Evolutionary conservation across 805 yeast genomes (phyloP).

Genomic region (Hanseniaspora mollemarum): DNA sequence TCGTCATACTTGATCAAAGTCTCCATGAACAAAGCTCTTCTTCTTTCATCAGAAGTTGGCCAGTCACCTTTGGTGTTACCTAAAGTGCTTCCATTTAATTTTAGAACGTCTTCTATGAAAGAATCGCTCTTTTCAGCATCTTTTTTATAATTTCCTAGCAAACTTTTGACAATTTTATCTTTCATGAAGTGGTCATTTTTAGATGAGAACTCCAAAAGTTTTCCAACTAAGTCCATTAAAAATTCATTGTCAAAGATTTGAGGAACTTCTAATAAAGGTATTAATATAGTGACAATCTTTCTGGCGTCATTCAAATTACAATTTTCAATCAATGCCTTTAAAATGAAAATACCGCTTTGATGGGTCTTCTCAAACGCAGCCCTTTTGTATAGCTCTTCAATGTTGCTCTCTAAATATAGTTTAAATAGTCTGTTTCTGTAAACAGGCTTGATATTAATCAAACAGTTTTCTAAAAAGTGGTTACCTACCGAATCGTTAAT

Average conservation of each 20-base stretch:
- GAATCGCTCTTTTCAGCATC: slow-evolving; percentile 32
- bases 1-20: slow-evolving; percentile 59
- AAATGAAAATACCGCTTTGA: slow-evolving; percentile 71
- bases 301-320: slow-evolving; percentile 42
- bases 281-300: slow-evolving; percentile 53
- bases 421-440: slow-evolving; percentile 60
- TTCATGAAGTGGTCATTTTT: slow-evolving; percentile 46
- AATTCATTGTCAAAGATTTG: slow-evolving; percentile 41
- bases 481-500: slow-evolving; percentile 86
- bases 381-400: slow-evolving; percentile 62
- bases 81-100: slow-evolving; percentile 56
- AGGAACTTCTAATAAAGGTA: slow-evolving; percentile 49
- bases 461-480: slow-evolving; percentile 69
- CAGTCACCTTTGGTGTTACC: slow-evolving; percentile 78
- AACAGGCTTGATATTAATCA: slow-evolving; percentile 54
- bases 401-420: slow-evolving; percentile 61
- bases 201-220: slow-evolving; percentile 55
- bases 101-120: slow-evolving; percentile 57
- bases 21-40: slow-evolving; percentile 64
- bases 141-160: slow-evolving; percentile 36
- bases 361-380: slow-evolving; percentile 28
- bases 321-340: slow-evolving; percentile 51
- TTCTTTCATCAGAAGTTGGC: slow-evolving; percentile 85
- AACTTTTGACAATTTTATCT: slow-evolving; percentile 44
- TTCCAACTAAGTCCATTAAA: slow-evolving; percentile 57